These are phyloP conservation scores for Choiromyces venosus DNA, from an alignment of 495 filamentous ascomycete genomes.

Conservation along the genomic window DNA sequence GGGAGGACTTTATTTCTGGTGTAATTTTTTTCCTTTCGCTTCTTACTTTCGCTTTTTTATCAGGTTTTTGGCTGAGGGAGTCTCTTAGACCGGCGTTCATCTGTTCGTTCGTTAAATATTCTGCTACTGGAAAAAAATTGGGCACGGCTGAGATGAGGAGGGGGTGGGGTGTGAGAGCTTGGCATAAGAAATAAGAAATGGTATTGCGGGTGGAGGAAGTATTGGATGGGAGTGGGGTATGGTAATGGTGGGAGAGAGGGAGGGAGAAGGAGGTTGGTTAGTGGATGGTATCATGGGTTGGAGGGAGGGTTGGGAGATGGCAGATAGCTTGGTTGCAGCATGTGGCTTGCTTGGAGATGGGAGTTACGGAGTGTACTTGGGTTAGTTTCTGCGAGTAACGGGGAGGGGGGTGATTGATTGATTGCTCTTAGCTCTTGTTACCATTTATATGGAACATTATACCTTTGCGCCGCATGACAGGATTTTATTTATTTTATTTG, in stretches of 20 bases:
- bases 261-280: background rate
- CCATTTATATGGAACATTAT: background rate
- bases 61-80: conserved; percentile 23
- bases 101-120: conserved; percentile 31
- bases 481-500: too few species aligned
- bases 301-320: background rate
- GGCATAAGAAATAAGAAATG: background rate
- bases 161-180: background rate
- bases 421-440: background rate
- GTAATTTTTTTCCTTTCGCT: conserved; percentile 14
- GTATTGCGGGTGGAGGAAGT: background rate
- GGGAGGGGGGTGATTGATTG: too few species aligned
- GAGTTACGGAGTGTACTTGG: background rate
- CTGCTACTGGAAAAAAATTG: conserved; percentile 13
- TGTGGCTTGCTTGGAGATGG: background rate
- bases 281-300: background rate
- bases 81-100: conserved; percentile 36
- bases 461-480: background rate
- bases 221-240: background rate
- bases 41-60: conserved; percentile 36
- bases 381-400: background rate
- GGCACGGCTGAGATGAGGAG: conserved; percentile 10
- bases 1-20: background rate
- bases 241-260: background rate
- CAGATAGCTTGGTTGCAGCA: too few species aligned